phyloP scores from a whole-genome alignment of 1,284 basidiomycete genomes.

The Austropuccinia psidii region DNA sequence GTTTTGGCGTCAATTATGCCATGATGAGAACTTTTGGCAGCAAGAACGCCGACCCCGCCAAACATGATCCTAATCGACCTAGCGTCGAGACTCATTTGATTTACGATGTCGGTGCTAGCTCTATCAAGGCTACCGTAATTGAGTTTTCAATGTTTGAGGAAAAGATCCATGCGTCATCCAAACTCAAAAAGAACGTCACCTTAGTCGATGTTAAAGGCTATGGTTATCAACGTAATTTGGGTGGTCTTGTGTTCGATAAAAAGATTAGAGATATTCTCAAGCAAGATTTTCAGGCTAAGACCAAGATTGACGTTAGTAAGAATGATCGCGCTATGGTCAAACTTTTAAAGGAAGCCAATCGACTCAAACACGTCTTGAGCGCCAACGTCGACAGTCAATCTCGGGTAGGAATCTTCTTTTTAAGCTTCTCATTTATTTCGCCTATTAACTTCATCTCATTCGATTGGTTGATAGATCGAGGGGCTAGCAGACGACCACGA shows the following conservation, averaged over 20 bases:
- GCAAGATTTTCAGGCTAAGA: slow-evolving; percentile 64
- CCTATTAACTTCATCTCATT: slow-evolving; percentile 18
- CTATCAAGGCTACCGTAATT: slow-evolving; percentile 77
- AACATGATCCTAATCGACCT: slow-evolving; percentile 21
- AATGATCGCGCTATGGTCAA: slow-evolving; percentile 85
- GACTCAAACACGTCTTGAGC: slow-evolving; percentile 86
- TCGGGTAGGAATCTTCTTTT: slow-evolving; percentile 53
- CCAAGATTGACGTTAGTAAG: slow-evolving; percentile 45
- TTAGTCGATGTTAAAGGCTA: slow-evolving; percentile 68
- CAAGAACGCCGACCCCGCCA: slow-evolving; percentile 45
- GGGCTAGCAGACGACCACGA: slow-evolving; percentile 83
- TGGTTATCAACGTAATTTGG: slow-evolving; percentile 68
- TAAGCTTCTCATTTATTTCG: slow-evolving; percentile 5
- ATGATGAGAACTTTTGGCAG: slow-evolving; percentile 75
- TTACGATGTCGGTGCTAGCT: slow-evolving; percentile 85
- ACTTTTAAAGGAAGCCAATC: slow-evolving; percentile 81
- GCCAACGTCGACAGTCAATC: slow-evolving; percentile 75
- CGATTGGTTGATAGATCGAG: slow-evolving; percentile 59
- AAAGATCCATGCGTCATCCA: slow-evolving; percentile 48
- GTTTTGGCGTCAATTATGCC: slow-evolving; percentile 84
- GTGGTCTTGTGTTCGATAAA: slow-evolving; percentile 76
- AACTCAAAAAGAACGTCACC: slow-evolving; percentile 59
- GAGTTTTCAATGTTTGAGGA: slow-evolving; percentile 58
- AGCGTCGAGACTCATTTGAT: slow-evolving; percentile 71
- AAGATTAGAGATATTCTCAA: slow-evolving; percentile 73